phyloP scores from a whole-genome alignment of 768 basidiomycete species.

The Boletus sensibilis region DNA sequence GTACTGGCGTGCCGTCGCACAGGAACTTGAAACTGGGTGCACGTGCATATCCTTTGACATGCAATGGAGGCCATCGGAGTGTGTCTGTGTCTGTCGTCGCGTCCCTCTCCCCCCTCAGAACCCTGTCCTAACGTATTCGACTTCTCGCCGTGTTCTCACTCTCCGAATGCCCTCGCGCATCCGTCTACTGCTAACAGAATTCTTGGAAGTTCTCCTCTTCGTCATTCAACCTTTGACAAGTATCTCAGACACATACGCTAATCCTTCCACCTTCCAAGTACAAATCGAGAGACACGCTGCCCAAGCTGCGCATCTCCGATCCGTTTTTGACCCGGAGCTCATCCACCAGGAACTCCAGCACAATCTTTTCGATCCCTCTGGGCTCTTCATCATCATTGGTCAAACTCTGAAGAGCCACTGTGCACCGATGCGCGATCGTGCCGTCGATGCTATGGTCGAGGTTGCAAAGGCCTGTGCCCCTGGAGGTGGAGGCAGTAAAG shows the following conservation, averaged over 20 bases:
- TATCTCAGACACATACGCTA: constrained; percentile 58
- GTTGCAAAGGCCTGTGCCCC: constrained; percentile 60
- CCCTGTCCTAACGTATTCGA: constrained; percentile 45
- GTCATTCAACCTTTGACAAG: constrained; percentile 81
- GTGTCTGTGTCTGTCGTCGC: constrained; percentile 55
- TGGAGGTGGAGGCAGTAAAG: constrained; percentile 51
- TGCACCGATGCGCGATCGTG: constrained; percentile 87
- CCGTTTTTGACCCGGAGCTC: constrained; percentile 77
- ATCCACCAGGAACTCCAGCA: constrained; percentile 81
- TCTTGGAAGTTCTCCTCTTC: constrained; percentile 76
- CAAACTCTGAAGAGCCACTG: constrained; percentile 85
- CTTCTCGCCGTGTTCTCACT: constrained; percentile 50
- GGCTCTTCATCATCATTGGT: constrained; percentile 76
- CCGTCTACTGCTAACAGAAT: constrained; percentile 64
- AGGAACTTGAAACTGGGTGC: constrained; percentile 79
- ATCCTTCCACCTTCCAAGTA: constrained; percentile 55
- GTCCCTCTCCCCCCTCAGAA: constrained; percentile 40
- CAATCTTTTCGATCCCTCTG: constrained; percentile 73
- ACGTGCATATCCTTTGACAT: constrained; percentile 78
- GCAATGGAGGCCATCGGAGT: constrained; percentile 51
- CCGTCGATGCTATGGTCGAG: constrained; percentile 80
- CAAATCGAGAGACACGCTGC: constrained; percentile 63
- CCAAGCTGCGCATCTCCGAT: constrained; percentile 64
- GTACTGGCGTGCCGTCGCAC: constrained; percentile 82
- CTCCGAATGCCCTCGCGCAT: constrained; percentile 73